Percentiles rank a stretch among this genome's conserved stretches.
These are phyloP conservation scores for Lophium mytilinum DNA, from an alignment of 495 filamentous ascomycete genomes.

Conservation along the genomic window DNA sequence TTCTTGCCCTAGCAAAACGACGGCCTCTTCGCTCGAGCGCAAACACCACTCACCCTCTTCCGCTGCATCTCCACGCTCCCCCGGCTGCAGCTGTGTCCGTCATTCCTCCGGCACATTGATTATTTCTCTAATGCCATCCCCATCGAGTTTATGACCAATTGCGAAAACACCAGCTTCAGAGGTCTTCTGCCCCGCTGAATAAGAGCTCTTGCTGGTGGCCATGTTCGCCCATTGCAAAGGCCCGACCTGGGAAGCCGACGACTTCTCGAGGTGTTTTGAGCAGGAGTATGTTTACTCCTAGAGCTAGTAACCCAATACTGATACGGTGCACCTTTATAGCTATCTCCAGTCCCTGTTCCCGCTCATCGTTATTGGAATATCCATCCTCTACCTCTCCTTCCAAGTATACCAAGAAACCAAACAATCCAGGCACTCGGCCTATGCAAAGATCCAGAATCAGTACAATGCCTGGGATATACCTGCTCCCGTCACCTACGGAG, in stretches of 20 bases:
- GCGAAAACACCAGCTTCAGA: conserved; percentile 5
- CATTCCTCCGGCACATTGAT: neutral
- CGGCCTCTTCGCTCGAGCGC: no score
- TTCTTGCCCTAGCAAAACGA: no score
- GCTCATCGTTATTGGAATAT: conserved; percentile 59
- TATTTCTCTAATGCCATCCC: neutral
- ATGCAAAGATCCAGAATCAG: no score
- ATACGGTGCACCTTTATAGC: conserved; percentile 40
- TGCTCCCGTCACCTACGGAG: conserved; percentile 33
- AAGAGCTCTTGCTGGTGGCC: conserved; percentile 7
- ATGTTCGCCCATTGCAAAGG: conserved; percentile 72
- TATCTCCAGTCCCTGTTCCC: conserved; percentile 81
- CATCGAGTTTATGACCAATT: neutral
- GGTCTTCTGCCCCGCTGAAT: neutral
- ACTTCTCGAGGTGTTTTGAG: conserved; percentile 82
- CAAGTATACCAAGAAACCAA: conserved; percentile 44
- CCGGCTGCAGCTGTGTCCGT: neutral
- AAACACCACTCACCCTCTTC: no score
- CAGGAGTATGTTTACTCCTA: conserved; percentile 57
- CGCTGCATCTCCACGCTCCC: no score
- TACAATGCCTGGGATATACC: conserved; percentile 10
- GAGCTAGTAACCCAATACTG: neutral
- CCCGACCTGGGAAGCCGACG: conserved; percentile 79
- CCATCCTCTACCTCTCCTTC: conserved; percentile 55
- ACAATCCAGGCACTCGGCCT: conserved; percentile 34